A percentile compares a stretch with the other conserved stretches of the same genome.
These are phyloP conservation scores for Proliferodiscus dingleyae DNA, from an alignment of 2,329 filamentous ascomycete genomes.

Conservation along the genomic window DNA sequence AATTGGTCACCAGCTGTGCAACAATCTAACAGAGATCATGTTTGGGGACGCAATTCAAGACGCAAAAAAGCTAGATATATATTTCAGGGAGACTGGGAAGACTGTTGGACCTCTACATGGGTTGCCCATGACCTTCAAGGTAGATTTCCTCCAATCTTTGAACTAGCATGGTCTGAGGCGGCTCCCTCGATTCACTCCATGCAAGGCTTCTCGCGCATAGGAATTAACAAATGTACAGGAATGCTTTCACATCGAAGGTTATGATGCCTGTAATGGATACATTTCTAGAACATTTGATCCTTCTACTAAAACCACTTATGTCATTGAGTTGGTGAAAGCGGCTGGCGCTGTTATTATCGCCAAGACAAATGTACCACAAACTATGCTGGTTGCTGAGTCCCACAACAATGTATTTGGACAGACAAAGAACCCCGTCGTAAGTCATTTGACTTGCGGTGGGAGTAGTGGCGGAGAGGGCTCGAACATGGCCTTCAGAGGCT, in stretches of 20 bases:
- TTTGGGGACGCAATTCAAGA: conserved; percentile 42
- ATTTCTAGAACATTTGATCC: conserved; percentile 49
- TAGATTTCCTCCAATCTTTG: neutral
- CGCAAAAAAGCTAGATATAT: conserved; percentile 42
- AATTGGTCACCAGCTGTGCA: conserved; percentile 43
- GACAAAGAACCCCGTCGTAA: conserved; percentile 65
- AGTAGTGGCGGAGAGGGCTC: conserved; percentile 69
- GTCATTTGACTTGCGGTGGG: conserved; percentile 77
- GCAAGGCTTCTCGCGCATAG: too few species aligned
- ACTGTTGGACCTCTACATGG: conserved; percentile 58
- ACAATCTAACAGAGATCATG: conserved; percentile 44
- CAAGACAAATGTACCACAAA: conserved; percentile 66
- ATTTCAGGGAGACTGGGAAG: conserved; percentile 36
- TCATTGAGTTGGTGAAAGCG: conserved; percentile 53
- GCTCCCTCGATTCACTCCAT: too few species aligned
- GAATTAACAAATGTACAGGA: conserved; percentile 55
- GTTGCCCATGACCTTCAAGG: conserved; percentile 45
- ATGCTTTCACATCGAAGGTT: conserved; percentile 51
- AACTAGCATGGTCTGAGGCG: neutral
- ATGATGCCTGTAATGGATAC: conserved; percentile 51
- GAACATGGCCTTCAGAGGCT: conserved; percentile 68
- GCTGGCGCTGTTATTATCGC: conserved; percentile 54
- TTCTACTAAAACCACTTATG: conserved; percentile 49
- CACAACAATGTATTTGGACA: conserved; percentile 59
- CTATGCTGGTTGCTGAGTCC: conserved; percentile 49